Conservation (phyloP, 345 rosid species). For the Clarkia xantiana region DNA sequence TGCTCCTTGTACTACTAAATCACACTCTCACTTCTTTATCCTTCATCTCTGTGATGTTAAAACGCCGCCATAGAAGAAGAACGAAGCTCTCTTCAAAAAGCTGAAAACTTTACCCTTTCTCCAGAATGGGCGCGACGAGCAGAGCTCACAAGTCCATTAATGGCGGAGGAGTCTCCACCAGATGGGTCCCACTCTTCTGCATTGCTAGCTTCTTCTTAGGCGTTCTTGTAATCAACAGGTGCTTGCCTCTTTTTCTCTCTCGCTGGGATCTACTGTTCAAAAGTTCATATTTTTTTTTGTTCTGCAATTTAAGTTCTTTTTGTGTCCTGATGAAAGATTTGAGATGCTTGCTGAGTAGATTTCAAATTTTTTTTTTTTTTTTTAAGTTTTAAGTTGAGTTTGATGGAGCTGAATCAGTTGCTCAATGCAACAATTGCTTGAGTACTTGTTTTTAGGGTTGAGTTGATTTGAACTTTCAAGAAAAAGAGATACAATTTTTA, state of each 20-base stretch:
- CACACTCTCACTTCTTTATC: not conserved
- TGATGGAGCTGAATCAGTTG: conserved; percentile 26
- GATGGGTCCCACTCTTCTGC: conserved; percentile 56
- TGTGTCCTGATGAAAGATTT: too few relatives aligned
- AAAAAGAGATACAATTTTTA: not conserved
- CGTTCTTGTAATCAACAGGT: conserved; percentile 62
- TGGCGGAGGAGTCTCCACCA: conserved; percentile 39
- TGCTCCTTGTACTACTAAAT: too few relatives aligned
- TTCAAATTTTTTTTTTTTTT: too few relatives aligned
- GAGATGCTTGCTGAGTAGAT: too few relatives aligned
- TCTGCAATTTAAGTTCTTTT: too few relatives aligned
- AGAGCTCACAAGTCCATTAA: conserved; percentile 43
- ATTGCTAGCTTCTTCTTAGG: conserved; percentile 64
- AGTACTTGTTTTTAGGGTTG: too few relatives aligned
- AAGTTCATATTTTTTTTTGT: conserved; percentile 4
- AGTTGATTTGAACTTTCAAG: too few relatives aligned
- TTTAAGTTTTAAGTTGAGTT: not conserved
- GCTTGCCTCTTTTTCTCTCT: not conserved
- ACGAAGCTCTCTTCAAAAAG: conserved; percentile 17
- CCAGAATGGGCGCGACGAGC: conserved; percentile 31
- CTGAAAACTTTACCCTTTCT: conserved; percentile 12
- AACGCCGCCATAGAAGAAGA: not conserved
- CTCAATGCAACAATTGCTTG: not conserved
- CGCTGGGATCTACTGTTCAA: conserved; percentile 27
- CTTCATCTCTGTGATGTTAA: conserved; percentile 2